Percentiles rank a stretch among this genome's conserved stretches.
These are phyloP conservation scores for Collybia nuda DNA, from an alignment of 768 basidiomycete genomes.

Conservation along the genomic window DNA sequence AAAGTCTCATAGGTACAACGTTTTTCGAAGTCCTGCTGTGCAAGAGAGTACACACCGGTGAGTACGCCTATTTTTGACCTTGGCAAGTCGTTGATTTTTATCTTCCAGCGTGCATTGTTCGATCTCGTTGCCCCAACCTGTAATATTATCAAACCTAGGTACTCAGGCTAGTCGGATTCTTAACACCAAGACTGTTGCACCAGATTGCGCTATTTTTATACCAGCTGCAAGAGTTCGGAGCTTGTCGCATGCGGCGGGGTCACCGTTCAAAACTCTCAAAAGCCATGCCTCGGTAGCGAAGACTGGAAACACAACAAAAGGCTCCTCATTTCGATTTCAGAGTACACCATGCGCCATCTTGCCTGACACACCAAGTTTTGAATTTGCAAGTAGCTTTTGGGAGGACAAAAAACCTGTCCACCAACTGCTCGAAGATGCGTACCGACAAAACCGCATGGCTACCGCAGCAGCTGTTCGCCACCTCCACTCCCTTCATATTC, in stretches of 20 bases:
- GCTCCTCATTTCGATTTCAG: conserved; percentile 51
- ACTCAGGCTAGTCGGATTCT: conserved; percentile 35
- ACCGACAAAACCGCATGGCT: conserved; percentile 58
- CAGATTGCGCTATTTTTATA: conserved; percentile 51
- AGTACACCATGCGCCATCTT: conserved; percentile 47
- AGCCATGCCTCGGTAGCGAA: conserved; percentile 33
- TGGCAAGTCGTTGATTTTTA: conserved; percentile 6
- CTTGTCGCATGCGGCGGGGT: conserved; percentile 42
- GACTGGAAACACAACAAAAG: conserved; percentile 35
- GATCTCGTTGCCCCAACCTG: conserved; percentile 48
- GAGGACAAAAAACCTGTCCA: conserved; percentile 62
- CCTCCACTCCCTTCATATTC: conserved; percentile 43
- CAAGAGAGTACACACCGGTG: conserved; percentile 42
- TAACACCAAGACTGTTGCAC: conserved; percentile 44
- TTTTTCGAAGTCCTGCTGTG: conserved; percentile 46
- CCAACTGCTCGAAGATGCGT: conserved; percentile 48
- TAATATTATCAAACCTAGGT: conserved; percentile 21
- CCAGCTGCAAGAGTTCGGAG: conserved; percentile 33
- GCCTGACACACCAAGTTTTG: conserved; percentile 46
- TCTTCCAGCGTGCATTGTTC: conserved; percentile 45
- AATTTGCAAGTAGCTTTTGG: conserved; percentile 55
- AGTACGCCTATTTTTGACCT: conserved; percentile 2
- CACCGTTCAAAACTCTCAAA: conserved; percentile 48
- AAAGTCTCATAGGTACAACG: conserved; percentile 37
- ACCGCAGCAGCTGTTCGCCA: conserved; percentile 51